Evolutionary conservation across 2,329 filamentous ascomycete genomes (phyloP), one percentile per base, ranked within the genome.

Genomic region (Curvularia hawaiiensis): DNA sequence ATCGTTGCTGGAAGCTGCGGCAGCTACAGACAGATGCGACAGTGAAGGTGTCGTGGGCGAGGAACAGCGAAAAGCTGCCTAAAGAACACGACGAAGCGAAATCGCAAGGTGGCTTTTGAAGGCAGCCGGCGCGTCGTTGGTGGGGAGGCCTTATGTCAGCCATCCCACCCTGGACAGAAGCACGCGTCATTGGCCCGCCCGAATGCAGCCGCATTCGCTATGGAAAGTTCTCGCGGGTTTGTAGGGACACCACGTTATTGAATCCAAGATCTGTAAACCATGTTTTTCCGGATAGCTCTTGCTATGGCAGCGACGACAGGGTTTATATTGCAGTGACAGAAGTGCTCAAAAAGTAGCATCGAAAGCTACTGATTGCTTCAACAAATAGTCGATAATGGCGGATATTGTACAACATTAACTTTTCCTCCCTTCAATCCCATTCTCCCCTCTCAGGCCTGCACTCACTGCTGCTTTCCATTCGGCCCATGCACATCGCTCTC

Each of bases 1-100:
- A 87, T 85, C 55, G 65, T 70, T 56, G 50, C 55, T 47, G 58
- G 58, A 46, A 63, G 58, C 56, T 61, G 59, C 57, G 63, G 55
- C 48, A 63, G 66, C 60, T 50, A 67, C 66, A 56, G 44, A 53
- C 52, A 33, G 52, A 48, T 46, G 58, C 47, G 46, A 49, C 58
- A 56, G 43, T 63, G 59, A 62, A 57, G 56, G 56, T 54, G 58
- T 60, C 59, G 40, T 66, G 64, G 60, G 62, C 62, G 65, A 73
- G 71, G 67, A 69, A 60, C 70, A 74, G 73, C 69, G 46, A 54
- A 54, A 30, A 62, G 71, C 74, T 74, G 73, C 73, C 72, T 76
- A 57, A 64, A 68, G 56, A 63, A 55, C 50, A 65, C 22, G 57
- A 64, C 50, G 49, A 54, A 53, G 59, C 39, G 51, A 60, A 56